phyloP scores from a whole-genome alignment of 2,329 filamentous ascomycete species.

The Phyllosticta citribraziliensis region DNA sequence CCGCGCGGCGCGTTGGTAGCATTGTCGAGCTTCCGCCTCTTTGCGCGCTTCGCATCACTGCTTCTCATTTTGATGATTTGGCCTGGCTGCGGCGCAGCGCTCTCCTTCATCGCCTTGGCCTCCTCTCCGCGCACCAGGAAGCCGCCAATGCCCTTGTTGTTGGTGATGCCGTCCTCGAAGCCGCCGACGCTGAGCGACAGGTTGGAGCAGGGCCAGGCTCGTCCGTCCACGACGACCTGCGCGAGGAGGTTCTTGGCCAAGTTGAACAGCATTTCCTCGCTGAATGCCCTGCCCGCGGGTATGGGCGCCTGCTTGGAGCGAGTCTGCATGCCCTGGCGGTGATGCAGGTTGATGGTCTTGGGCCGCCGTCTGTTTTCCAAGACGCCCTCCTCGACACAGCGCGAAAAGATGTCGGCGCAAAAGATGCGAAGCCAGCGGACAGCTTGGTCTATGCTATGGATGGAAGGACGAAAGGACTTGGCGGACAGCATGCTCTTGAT shows the following conservation, averaged over 20 bases:
- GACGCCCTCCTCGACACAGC: constrained; percentile 83
- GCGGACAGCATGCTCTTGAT: constrained; percentile 97
- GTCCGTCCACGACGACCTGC: constrained; percentile 68
- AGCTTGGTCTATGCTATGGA: constrained; percentile 69
- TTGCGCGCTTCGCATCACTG: constrained; percentile 13
- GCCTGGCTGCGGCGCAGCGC: constrained; percentile 14
- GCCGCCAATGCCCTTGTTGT: constrained; percentile 75
- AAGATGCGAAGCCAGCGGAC: constrained; percentile 85
- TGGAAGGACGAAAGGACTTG: constrained; percentile 83
- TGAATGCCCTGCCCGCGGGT: constrained; percentile 61
- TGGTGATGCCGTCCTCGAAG: constrained; percentile 77
- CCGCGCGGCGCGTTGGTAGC: constrained; percentile 23
- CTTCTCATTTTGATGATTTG: background rate
- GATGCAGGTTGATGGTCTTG: constrained; percentile 75
- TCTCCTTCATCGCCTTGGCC: constrained; percentile 35
- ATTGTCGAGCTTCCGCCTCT: constrained; percentile 21
- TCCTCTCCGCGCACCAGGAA: constrained; percentile 66
- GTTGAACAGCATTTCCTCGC: constrained; percentile 62
- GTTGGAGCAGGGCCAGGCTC: constrained; percentile 85
- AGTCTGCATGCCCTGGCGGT: constrained; percentile 63
- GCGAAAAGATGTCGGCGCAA: constrained; percentile 77
- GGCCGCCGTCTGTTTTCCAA: constrained; percentile 79
- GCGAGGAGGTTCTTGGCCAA: constrained; percentile 66
- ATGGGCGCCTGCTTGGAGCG: constrained; percentile 69
- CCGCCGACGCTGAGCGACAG: constrained; percentile 81